Percentiles rank a stretch among this genome's conserved stretches.
Evolutionary conservation across 352 stramenopile species (phyloP).

Genomic region (Phytophthora ramorum): DNA sequence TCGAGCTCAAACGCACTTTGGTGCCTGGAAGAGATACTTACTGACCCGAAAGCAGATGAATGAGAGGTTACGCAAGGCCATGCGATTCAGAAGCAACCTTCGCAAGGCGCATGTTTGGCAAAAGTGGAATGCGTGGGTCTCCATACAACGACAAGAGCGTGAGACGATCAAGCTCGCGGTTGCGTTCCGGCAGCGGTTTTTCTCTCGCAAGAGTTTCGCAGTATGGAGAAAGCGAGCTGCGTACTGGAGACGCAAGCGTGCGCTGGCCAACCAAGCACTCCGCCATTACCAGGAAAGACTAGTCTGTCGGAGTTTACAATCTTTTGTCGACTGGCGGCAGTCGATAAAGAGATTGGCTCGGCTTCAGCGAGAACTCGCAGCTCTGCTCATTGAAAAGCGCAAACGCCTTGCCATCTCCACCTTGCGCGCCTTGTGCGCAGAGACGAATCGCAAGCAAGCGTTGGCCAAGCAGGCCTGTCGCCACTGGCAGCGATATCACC

Average conservation of each 20-base stretch:
- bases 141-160: slow-evolving; percentile 22
- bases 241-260: slow-evolving; percentile 32
- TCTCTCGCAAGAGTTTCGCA: slow-evolving; percentile 40
- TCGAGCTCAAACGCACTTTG: slow-evolving; percentile 49
- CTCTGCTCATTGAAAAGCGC: slow-evolving; percentile 10
- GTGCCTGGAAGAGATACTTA: slow-evolving; percentile 49
- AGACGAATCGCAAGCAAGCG: slow-evolving; percentile 2
- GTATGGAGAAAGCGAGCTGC: slow-evolving; percentile 33
- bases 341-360: slow-evolving; percentile 3
- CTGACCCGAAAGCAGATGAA: slow-evolving; percentile 35
- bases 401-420: slow-evolving; percentile 15
- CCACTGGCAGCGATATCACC: slow-evolving; percentile 26
- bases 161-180: slow-evolving; percentile 41
- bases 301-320: slow-evolving; percentile 6
- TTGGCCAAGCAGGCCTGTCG: slow-evolving; percentile 4
- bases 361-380: slow-evolving; percentile 9
- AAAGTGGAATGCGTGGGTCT: slow-evolving; percentile 44
- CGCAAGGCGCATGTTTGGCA: slow-evolving; percentile 38
- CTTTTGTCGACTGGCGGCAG: slow-evolving; percentile 12
- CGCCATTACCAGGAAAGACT: slow-evolving; percentile 7
- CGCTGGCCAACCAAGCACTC: slow-evolving; percentile 13
- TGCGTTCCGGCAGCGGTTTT: slow-evolving; percentile 47
- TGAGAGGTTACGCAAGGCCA: slow-evolving; percentile 32
- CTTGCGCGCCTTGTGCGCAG: slow-evolving; percentile 5
- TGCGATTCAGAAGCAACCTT: slow-evolving; percentile 37